Percentiles rank a stretch among this genome's conserved stretches.
Conservation (phyloP, 225 moss, liverwort and hornwort genomes). For the Neckera pumila region DNA sequence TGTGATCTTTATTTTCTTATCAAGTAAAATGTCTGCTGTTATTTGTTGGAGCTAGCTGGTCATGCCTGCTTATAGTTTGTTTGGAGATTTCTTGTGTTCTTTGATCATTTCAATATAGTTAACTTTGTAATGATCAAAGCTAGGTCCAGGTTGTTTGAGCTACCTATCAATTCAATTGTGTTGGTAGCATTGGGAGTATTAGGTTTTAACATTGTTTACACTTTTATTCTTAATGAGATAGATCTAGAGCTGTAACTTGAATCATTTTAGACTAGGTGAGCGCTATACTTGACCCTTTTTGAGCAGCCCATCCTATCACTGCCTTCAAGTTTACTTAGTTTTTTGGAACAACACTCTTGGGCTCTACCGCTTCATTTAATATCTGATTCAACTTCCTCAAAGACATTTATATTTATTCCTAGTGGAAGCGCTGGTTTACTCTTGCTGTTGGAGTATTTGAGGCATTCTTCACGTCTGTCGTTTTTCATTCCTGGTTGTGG, state of each 20-base stretch:
- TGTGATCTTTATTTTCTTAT: background rate
- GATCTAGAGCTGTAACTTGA: background rate
- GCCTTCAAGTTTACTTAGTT: background rate
- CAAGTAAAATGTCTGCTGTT: background rate
- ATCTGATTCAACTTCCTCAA: background rate
- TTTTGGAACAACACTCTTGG: background rate
- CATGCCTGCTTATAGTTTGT: background rate
- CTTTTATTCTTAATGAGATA: background rate
- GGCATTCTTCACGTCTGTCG: background rate
- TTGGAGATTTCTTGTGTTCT: background rate
- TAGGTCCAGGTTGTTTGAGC: background rate
- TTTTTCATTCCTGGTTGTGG: slow-evolving; percentile 1
- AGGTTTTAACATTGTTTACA: background rate
- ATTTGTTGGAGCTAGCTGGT: background rate
- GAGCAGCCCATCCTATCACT: background rate
- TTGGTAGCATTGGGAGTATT: background rate
- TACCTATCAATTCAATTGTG: background rate
- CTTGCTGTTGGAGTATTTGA: background rate
- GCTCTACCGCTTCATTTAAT: background rate
- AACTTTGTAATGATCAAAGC: background rate
- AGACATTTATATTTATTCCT: background rate
- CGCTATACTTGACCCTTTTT: background rate
- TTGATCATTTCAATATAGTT: background rate
- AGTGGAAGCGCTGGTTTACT: background rate
- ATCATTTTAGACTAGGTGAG: background rate